Evolutionary conservation across 1,284 basidiomycete genomes (phyloP).

Genomic region (Phenoliferia sp.): DNA sequence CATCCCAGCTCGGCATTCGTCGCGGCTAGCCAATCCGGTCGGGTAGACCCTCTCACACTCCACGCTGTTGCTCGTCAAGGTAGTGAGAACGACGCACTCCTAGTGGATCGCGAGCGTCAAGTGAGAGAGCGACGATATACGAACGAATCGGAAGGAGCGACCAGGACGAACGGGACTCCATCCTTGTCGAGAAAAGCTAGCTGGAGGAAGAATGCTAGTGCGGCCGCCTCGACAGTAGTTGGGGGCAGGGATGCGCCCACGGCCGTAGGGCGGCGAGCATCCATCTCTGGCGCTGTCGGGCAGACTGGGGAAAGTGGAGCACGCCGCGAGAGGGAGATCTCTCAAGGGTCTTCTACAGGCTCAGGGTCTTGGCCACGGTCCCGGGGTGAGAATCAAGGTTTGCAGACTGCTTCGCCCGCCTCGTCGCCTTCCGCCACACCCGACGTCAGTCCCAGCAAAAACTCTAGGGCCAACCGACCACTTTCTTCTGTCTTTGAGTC

Average conservation of each 20-base stretch:
- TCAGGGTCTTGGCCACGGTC: background rate
- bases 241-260: background rate
- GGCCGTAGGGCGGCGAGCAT: background rate
- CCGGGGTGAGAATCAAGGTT: background rate
- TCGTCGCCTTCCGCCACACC: background rate
- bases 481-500: background rate
- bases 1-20: conserved; percentile 13
- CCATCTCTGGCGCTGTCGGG: background rate
- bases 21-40: conserved; percentile 8
- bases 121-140: conserved; percentile 12
- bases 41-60: conserved; percentile 30
- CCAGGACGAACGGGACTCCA: background rate
- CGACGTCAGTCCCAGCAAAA: background rate
- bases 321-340: background rate
- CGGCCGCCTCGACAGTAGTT: background rate
- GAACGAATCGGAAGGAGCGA: background rate
- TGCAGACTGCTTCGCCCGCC: background rate
- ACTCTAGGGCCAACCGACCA: background rate
- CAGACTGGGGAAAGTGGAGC: background rate
- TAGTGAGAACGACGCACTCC: conserved; percentile 27
- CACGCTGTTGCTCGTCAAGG: conserved; percentile 26
- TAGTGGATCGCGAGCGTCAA: conserved; percentile 18
- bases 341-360: background rate
- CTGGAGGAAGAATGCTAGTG: background rate
- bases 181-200: background rate